Evolutionary conservation across 148 eudicot genomes (phyloP).

Genomic region (Linanthus parryae): DNA sequence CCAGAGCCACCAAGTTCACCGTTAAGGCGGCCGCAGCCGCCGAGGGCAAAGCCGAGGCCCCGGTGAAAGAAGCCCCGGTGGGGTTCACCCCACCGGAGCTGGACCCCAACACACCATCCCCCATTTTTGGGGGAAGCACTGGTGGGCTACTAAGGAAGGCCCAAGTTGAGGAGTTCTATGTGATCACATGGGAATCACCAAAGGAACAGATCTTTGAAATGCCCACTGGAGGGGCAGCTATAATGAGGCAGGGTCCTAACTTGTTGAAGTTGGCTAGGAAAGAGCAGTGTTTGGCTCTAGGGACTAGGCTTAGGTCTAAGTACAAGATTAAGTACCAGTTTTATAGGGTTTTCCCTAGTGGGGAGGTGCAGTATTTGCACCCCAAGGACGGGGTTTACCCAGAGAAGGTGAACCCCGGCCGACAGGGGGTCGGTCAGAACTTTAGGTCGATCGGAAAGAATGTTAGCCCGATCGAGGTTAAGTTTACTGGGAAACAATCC

Average conservation of each 20-base stretch:
- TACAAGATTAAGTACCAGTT: constrained; percentile 95
- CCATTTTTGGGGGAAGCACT: constrained; percentile 92
- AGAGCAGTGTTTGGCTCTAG: constrained; percentile 91
- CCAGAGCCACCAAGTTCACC: constrained; percentile 19
- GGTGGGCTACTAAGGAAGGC: constrained; percentile 87
- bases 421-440: constrained; percentile 82
- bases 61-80: constrained; percentile 37
- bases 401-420: constrained; percentile 91
- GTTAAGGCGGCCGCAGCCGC: constrained; percentile 28
- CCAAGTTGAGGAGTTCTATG: constrained; percentile 93
- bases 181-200: constrained; percentile 90
- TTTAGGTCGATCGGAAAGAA: constrained; percentile 93
- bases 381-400: constrained; percentile 98
- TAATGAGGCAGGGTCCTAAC: constrained; percentile 93
- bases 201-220: constrained; percentile 91
- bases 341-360: constrained; percentile 95
- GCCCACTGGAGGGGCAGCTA: constrained; percentile 98
- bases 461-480: constrained; percentile 84
- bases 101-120: constrained; percentile 90
- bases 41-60: constrained; percentile 18
- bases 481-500: constrained; percentile 88
- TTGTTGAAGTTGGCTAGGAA: constrained; percentile 82
- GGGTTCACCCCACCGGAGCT: constrained; percentile 94
- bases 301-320: constrained; percentile 81
- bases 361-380: constrained; percentile 95